Evolutionary conservation across 1,139 yeast species (phyloP), one percentile per base, ranked within the genome.

Genomic region (Wickerhamiella infanticola): DNA sequence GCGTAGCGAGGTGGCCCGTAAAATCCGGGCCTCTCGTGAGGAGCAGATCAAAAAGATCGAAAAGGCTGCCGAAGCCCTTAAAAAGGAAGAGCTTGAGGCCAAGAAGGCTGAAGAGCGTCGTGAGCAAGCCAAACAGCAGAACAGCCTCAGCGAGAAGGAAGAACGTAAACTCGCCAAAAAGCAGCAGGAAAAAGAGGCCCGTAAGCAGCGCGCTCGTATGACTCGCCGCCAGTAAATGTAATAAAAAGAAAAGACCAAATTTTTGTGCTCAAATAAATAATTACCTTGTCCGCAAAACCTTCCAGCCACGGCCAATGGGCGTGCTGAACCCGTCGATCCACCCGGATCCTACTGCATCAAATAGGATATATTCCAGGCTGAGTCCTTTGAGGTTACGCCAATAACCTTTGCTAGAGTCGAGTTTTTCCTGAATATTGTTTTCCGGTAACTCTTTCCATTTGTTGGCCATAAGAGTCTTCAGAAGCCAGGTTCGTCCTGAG

Each of bases 21-120:
- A 83, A 68, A 72, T 85, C 50, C 77, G 73, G 60, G 79, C 74
- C 55, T 72, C 81, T 44, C 78, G 94, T 65, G 94, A 86, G 59
- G 69, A 63, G 18, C 94, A 81, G 63, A 58, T 73, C 46, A 63
- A 70, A 50, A 81, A 80, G 66, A 65, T 81, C 52, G 67, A 69
- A 52, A 80, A 75, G 63, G 59, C 68, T 35, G 64, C 72, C 50
- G 94, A 83, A 46, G 77, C 73, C 25, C 65, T 66, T 49, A 74
- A 73, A 60, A 78, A 77, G 50, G 94, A 82, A 63, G 80, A 78
- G 55, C 63, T 78, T 45, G 82, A 79, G 48, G 75, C 71, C 51
- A 77, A 77, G 63, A 79, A 75, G 63, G 75, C 83, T 37, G 81
- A 79, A 65, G 75, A 77, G 63, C 77, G 76, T 64, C 75, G 79